Percentiles rank a stretch among this genome's conserved stretches.
These are phyloP conservation scores for Polychytrium aggregatum DNA, from an alignment of 192 early-diverging fungal species.

Conservation along the genomic window DNA sequence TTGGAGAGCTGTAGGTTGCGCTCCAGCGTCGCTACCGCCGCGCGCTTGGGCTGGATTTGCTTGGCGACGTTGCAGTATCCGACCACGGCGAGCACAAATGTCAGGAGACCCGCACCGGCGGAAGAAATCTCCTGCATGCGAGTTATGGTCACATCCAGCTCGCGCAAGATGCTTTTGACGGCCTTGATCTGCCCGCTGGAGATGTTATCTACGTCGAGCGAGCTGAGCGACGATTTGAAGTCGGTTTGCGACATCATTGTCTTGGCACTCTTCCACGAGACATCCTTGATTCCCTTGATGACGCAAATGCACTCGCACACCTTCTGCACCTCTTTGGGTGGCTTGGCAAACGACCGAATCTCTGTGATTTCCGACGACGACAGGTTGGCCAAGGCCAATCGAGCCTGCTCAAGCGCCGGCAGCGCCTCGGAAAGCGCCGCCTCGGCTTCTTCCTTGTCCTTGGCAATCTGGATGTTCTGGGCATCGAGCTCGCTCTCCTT, in stretches of 20 bases:
- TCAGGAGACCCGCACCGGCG: constrained; percentile 43
- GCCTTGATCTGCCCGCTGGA: constrained; percentile 40
- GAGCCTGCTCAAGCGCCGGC: constrained; percentile 46
- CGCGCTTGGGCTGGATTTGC: constrained; percentile 42
- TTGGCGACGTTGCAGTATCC: constrained; percentile 54
- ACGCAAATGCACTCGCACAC: constrained; percentile 55
- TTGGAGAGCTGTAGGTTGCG: constrained; percentile 48
- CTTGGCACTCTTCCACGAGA: constrained; percentile 54
- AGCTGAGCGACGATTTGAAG: constrained; percentile 43
- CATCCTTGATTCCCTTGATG: constrained; percentile 52
- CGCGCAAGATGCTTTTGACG: constrained; percentile 40
- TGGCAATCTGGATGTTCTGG: constrained; percentile 49
- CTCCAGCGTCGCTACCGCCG: constrained; percentile 42
- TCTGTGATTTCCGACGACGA: constrained; percentile 50
- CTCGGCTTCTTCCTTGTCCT: constrained; percentile 58
- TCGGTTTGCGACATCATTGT: constrained; percentile 50
- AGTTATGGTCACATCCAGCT: constrained; percentile 45
- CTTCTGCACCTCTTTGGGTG: constrained; percentile 53
- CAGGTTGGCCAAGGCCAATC: constrained; percentile 39
- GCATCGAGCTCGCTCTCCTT: constrained; percentile 41
- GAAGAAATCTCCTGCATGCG: constrained; percentile 51
- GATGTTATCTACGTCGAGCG: constrained; percentile 42
- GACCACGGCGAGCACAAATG: constrained; percentile 47
- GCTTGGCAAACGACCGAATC: constrained; percentile 50
- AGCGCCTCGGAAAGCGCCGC: constrained; percentile 46